These are phyloP conservation scores for Phylloporus arenicola DNA, from an alignment of 768 basidiomycete genomes.

Conservation along the genomic window DNA sequence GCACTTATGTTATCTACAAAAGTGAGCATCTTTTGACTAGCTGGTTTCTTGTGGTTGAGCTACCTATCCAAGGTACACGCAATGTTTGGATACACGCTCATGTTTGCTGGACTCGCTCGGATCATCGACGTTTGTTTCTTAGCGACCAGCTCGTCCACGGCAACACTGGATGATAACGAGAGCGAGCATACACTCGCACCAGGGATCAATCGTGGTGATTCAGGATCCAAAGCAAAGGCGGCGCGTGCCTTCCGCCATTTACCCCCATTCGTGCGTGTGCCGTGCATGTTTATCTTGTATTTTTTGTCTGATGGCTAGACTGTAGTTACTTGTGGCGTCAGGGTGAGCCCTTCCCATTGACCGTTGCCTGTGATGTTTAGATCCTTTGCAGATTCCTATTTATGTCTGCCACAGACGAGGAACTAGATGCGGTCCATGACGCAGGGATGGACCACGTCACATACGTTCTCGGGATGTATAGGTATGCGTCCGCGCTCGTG, in stretches of 20 bases:
- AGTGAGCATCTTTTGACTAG: constrained; percentile 33
- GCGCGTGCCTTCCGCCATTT: constrained; percentile 73
- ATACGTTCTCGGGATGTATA: constrained; percentile 79
- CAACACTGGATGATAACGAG: constrained; percentile 40
- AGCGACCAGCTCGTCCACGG: constrained; percentile 30
- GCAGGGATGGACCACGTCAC: constrained; percentile 88
- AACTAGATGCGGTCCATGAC: constrained; percentile 63
- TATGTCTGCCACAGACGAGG: constrained; percentile 93
- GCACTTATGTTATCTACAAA: constrained; percentile 78
- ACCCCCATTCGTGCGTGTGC: constrained; percentile 74
- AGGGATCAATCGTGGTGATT: constrained; percentile 12
- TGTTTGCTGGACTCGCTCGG: constrained; percentile 74
- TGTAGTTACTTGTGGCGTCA: constrained; percentile 65
- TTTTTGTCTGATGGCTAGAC: constrained; percentile 1
- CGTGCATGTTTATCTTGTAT: neutral
- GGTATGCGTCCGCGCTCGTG: constrained; percentile 36
- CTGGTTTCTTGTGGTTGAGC: neutral
- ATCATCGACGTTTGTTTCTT: constrained; percentile 85
- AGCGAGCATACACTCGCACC: constrained; percentile 68
- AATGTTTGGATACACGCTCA: constrained; percentile 80
- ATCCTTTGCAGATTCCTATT: constrained; percentile 59
- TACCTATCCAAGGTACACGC: constrained; percentile 57
- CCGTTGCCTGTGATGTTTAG: neutral
- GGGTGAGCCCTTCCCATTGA: constrained; percentile 42
- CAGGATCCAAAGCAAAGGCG: constrained; percentile 31